Evolutionary conservation across 73 alveolate species (phyloP).

Genomic region (Durusdinium trenchii): DNA sequence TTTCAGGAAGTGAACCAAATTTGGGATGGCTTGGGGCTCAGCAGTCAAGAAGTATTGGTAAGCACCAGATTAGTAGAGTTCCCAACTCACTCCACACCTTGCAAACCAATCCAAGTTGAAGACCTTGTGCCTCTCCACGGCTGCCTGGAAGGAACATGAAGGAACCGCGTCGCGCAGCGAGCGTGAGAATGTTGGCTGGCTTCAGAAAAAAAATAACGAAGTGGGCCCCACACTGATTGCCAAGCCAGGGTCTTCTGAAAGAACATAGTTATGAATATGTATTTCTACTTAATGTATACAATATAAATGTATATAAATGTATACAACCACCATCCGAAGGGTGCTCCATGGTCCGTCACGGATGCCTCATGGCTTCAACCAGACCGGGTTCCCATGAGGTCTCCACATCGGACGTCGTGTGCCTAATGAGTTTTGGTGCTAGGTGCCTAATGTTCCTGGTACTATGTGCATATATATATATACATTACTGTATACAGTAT

Average conservation of each 20-base stretch:
- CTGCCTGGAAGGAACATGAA: neutral
- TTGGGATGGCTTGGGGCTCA: too few relatives aligned
- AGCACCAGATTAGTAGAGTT: neutral
- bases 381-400: too few relatives aligned
- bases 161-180: neutral
- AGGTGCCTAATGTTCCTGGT: too few relatives aligned
- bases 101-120: conserved; percentile 89
- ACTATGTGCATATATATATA: too few relatives aligned
- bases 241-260: too few relatives aligned
- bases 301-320: neutral
- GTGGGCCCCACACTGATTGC: too few relatives aligned
- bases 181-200: neutral
- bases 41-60: neutral
- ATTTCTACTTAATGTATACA: neutral
- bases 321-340: neutral
- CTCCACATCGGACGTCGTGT: too few relatives aligned
- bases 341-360: too few relatives aligned
- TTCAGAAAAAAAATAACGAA: too few relatives aligned
- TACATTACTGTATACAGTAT: too few relatives aligned
- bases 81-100: neutral
- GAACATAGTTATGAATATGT: neutral
- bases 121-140: conserved; percentile 44
- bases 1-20: neutral
- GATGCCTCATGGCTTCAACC: too few relatives aligned
- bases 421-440: too few relatives aligned